A percentile compares a stretch with the other conserved stretches of the same genome.
Conservation (phyloP, 768 basidiomycete genomes). For the Lentinus tigrinus region DNA sequence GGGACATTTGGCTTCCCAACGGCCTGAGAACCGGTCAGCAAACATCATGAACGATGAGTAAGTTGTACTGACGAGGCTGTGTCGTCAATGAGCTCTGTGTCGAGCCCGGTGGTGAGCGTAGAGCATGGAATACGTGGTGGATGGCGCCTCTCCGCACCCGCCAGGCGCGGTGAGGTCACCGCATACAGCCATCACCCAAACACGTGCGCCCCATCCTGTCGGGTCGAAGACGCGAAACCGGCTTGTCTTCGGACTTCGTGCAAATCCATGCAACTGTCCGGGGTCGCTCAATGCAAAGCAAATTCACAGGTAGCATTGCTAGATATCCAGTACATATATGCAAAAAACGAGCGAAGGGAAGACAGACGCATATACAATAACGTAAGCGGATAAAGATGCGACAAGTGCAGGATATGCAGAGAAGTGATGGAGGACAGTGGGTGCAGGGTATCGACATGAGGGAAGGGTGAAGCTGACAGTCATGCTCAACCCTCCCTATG, state of each 20-base stretch:
- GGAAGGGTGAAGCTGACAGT: background rate
- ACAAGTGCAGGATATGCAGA: background rate
- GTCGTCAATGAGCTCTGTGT: slow-evolving; percentile 10
- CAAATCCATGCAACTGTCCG: background rate
- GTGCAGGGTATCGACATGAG: slow-evolving; percentile 1
- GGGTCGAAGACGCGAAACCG: background rate
- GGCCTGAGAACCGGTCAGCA: slow-evolving; percentile 5
- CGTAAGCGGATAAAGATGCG: background rate
- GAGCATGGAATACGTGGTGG: slow-evolving; percentile 19
- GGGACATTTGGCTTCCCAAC: slow-evolving; percentile 45
- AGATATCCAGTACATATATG: slow-evolving; percentile 1
- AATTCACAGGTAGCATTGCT: background rate
- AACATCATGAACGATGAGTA: background rate
- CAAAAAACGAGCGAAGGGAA: background rate
- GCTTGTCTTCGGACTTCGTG: background rate
- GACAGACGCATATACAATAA: background rate
- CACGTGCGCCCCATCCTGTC: slow-evolving; percentile 6
- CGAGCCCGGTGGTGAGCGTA: slow-evolving; percentile 12
- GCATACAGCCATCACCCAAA: slow-evolving; percentile 14
- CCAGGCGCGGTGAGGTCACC: slow-evolving; percentile 18
- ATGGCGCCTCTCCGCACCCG: slow-evolving; percentile 7
- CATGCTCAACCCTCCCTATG: slow-evolving; percentile 10
- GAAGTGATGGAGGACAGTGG: background rate
- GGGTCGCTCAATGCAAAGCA: too few relatives aligned
- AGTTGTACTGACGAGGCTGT: slow-evolving; percentile 1